These are phyloP conservation scores for Juncus inflexus DNA, from an alignment of 176 grass and related monocot species.

Conservation along the genomic window DNA sequence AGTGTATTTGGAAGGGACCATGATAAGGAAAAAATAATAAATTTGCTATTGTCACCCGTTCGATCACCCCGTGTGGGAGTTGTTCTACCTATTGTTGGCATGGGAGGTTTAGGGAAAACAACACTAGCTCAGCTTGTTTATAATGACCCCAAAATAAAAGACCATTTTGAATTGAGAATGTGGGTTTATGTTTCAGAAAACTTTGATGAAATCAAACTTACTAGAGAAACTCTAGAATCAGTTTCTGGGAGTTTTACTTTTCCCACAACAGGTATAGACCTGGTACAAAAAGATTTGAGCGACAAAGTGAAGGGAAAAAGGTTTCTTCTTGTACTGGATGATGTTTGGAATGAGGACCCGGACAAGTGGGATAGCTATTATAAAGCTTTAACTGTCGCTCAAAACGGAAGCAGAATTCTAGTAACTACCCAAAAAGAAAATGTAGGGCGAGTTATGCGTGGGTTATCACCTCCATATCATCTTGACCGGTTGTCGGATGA, in stretches of 20 bases:
- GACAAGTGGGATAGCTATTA: conserved; percentile 58
- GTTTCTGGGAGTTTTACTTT: conserved; percentile 29
- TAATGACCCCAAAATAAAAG: conserved; percentile 58
- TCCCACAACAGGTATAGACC: conserved; percentile 48
- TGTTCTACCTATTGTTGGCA: conserved; percentile 69
- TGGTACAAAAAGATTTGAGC: conserved; percentile 65
- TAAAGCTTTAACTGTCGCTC: conserved; percentile 33
- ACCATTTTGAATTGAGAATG: conserved; percentile 53
- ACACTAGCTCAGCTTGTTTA: conserved; percentile 63
- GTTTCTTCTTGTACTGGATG: conserved; percentile 82
- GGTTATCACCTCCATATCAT: conserved; percentile 31
- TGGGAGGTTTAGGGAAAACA: conserved; percentile 76
- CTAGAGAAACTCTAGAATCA: conserved; percentile 65
- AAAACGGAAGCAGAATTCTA: conserved; percentile 54
- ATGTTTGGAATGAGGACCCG: conserved; percentile 74
- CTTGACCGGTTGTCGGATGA: conserved; percentile 52
- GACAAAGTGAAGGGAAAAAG: conserved; percentile 45
- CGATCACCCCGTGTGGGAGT: background rate
- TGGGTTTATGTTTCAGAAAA: conserved; percentile 72
- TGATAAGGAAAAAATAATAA: conserved; percentile 57
- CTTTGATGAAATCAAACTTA: conserved; percentile 69
- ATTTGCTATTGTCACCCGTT: conserved; percentile 29
- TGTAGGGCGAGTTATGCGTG: conserved; percentile 51
- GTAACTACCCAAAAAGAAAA: conserved; percentile 61
- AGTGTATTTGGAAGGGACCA: conserved; percentile 62